Conservation (phyloP, 441 rosid species). For the Adansonia gregorii region DNA sequence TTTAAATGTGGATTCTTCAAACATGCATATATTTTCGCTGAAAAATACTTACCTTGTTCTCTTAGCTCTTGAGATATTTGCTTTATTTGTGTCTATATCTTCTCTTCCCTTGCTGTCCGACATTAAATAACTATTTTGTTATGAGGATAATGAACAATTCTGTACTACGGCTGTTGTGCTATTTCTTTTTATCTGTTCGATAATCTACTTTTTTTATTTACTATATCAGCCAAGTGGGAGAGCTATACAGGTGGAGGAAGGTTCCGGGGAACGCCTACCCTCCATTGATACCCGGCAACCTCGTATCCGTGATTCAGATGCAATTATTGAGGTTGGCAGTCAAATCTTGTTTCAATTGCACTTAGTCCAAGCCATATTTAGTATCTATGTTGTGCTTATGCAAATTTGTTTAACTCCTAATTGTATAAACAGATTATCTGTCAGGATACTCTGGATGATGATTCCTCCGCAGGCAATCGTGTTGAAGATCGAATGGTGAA, state of each 20-base stretch:
- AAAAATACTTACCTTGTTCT: neutral
- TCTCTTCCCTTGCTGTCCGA: neutral
- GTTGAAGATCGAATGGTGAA: constrained; percentile 37
- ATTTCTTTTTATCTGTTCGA: constrained; percentile 8
- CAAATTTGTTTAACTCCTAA: constrained; percentile 35
- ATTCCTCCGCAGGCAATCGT: constrained; percentile 53
- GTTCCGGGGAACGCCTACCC: constrained; percentile 87
- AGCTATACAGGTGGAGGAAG: constrained; percentile 94
- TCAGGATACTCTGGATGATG: constrained; percentile 66
- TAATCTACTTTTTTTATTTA: constrained; percentile 28
- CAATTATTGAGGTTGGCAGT: constrained; percentile 81
- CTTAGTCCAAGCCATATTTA: constrained; percentile 19
- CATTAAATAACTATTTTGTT: neutral
- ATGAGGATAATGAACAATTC: neutral
- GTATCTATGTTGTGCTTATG: constrained; percentile 23
- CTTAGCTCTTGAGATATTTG: constrained; percentile 1
- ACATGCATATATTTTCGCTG: neutral
- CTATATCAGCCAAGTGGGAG: constrained; percentile 87
- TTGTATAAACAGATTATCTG: constrained; percentile 74
- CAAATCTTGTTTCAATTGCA: constrained; percentile 28
- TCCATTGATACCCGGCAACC: constrained; percentile 89
- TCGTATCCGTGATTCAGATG: constrained; percentile 88
- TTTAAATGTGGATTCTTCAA: neutral
- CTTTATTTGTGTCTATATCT: neutral
- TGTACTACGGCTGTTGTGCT: neutral